Conservation (phyloP, 2,329 filamentous ascomycete species). For the Colletotrichum godetiae region DNA sequence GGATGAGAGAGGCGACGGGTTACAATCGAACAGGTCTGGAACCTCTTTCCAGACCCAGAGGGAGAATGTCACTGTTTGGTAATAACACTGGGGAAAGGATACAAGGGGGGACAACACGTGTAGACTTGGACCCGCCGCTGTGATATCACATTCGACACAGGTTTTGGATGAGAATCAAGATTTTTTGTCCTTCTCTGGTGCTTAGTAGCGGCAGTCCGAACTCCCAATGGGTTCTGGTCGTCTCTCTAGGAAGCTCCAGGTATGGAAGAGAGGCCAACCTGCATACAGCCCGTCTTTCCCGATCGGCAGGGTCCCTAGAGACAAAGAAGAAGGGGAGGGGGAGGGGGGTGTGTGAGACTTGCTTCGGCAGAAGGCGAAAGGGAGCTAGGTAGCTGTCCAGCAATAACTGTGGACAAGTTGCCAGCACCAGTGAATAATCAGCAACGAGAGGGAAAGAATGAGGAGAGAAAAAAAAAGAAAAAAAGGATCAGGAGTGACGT, state of each 20-base stretch:
- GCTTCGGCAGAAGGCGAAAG: not conserved
- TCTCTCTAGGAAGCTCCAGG: too few relatives aligned
- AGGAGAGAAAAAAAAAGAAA: not conserved
- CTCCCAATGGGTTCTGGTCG: not conserved
- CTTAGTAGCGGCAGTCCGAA: not conserved
- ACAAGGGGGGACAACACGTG: not conserved
- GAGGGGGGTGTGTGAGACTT: not conserved
- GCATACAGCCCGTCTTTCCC: not conserved
- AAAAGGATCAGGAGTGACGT: not conserved
- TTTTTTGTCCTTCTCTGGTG: not conserved
- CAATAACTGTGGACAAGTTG: too few relatives aligned
- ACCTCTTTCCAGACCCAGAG: not conserved
- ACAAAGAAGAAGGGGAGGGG: not conserved
- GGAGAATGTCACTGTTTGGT: not conserved
- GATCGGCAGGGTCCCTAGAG: constrained; percentile 10
- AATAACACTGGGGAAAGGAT: not conserved
- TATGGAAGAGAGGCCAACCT: not conserved
- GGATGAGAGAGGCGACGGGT: not conserved
- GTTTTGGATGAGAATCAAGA: constrained; percentile 2
- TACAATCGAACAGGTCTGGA: not conserved
- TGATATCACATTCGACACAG: constrained; percentile 34
- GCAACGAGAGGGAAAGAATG: too few relatives aligned
- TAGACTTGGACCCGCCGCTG: constrained; percentile 16
- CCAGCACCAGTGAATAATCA: too few relatives aligned
- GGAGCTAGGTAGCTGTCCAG: not conserved